Conservation (phyloP, 1,139 yeast genomes). For the Kodamaea derodonti region DNA sequence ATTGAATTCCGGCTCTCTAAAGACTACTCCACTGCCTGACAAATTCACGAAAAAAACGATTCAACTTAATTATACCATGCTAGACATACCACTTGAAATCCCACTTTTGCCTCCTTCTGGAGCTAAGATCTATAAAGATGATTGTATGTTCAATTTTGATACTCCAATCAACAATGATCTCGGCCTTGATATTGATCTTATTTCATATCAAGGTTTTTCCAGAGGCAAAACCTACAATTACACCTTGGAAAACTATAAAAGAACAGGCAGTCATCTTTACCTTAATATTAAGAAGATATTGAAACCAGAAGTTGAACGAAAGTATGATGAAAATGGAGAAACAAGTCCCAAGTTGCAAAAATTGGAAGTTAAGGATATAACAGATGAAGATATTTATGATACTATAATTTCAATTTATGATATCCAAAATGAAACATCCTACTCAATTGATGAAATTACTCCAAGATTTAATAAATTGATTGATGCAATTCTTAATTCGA, state of each 20-base stretch:
- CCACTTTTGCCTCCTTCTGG: conserved; percentile 17
- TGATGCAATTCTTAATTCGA: conserved; percentile 53
- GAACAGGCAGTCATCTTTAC: conserved; percentile 51
- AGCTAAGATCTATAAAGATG: conserved; percentile 65
- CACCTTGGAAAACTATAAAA: conserved; percentile 50
- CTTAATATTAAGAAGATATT: conserved; percentile 52
- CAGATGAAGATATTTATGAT: conserved; percentile 67
- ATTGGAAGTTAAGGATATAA: conserved; percentile 67
- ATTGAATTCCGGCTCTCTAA: too few species aligned
- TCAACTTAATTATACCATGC: too few species aligned
- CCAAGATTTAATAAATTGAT: conserved; percentile 28
- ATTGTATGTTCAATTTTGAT: conserved; percentile 77
- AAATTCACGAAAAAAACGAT: too few species aligned
- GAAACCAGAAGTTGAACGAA: conserved; percentile 33
- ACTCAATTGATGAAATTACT: conserved; percentile 20
- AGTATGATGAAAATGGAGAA: conserved; percentile 24
- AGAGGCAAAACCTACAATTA: conserved; percentile 40
- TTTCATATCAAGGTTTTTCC: conserved; percentile 65
- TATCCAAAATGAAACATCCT: conserved; percentile 21
- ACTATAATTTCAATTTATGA: conserved; percentile 46
- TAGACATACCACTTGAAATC: conserved; percentile 21
- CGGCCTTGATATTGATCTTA: conserved; percentile 73
- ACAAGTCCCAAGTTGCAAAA: conserved; percentile 59
- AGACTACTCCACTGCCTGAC: too few species aligned
- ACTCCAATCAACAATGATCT: conserved; percentile 55